Conservation (phyloP, 2,329 filamentous ascomycete genomes). For the Claviceps arundinis region DNA sequence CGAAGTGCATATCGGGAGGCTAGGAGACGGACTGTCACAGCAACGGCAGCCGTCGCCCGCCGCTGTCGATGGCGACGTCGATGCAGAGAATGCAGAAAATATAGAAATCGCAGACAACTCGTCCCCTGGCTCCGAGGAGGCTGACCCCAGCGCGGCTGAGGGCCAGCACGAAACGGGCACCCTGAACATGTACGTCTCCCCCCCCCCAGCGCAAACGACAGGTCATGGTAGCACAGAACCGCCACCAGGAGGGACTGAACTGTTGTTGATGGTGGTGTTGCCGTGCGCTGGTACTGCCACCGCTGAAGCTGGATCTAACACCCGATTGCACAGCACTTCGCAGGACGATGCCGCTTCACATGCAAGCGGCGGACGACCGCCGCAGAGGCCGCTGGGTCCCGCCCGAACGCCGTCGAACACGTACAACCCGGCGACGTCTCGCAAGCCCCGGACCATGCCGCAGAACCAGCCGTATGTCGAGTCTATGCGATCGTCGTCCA, state of each 20-base stretch:
- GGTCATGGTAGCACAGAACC: conserved; percentile 30
- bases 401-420: conserved; percentile 65
- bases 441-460: conserved; percentile 30
- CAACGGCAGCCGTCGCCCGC: conserved; percentile 15
- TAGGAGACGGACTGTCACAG: conserved; percentile 18
- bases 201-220: conserved; percentile 20
- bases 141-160: conserved; percentile 32
- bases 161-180: conserved; percentile 35
- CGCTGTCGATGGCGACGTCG: conserved; percentile 12
- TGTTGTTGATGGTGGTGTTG: conserved; percentile 25
- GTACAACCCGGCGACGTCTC: conserved; percentile 56
- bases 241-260: conserved; percentile 15
- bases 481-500: conserved; percentile 36
- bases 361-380: conserved; percentile 32
- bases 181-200: conserved; percentile 27
- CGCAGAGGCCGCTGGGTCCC: conserved; percentile 55
- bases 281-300: too few species aligned
- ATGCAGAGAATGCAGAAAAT: conserved; percentile 3
- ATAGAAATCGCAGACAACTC: conserved; percentile 9
- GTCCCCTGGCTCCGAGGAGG: conserved; percentile 16
- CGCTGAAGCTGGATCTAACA: conserved; percentile 14
- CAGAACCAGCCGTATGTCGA: conserved; percentile 23
- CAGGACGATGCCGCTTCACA: conserved; percentile 17
- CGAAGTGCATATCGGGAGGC: conserved; percentile 26
- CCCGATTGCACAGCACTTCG: conserved; percentile 22